phyloP scores from a whole-genome alignment of 177 flowering plant genomes.

The Vitis hybrid region DNA sequence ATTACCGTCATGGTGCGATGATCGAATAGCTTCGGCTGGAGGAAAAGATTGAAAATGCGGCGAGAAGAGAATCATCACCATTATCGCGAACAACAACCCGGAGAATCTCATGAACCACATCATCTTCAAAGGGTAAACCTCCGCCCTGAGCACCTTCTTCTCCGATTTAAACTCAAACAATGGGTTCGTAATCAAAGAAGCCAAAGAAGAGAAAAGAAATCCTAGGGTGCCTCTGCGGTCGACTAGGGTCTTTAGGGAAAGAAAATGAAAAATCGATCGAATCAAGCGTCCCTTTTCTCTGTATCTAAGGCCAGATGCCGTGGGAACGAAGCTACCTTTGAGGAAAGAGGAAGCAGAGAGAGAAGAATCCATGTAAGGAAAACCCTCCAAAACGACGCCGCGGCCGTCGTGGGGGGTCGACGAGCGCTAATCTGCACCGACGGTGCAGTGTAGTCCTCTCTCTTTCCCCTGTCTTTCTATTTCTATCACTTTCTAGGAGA shows the following conservation, averaged over 20 bases:
- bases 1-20: slow-evolving; percentile 39
- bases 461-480: not conserved
- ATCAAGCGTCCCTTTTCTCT: slow-evolving; percentile 1
- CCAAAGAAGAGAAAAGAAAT: slow-evolving; percentile 24
- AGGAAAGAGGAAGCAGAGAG: slow-evolving; percentile 6
- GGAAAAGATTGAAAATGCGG: slow-evolving; percentile 83
- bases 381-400: slow-evolving; percentile 1
- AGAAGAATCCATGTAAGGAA: slow-evolving; percentile 14
- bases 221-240: slow-evolving; percentile 46
- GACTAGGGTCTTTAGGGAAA: slow-evolving; percentile 36
- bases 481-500: slow-evolving; percentile 2
- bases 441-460: slow-evolving; percentile 6
- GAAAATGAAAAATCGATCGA: not conserved
- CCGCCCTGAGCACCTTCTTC: slow-evolving; percentile 29
- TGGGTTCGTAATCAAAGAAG: slow-evolving; percentile 21
- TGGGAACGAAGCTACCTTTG: slow-evolving; percentile 41
- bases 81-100: slow-evolving; percentile 66
- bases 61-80: slow-evolving; percentile 68
- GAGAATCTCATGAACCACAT: slow-evolving; percentile 70
- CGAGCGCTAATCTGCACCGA: slow-evolving; percentile 28
- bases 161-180: slow-evolving; percentile 36
- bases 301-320: slow-evolving; percentile 30
- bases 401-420: too few relatives aligned
- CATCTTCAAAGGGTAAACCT: slow-evolving; percentile 40
- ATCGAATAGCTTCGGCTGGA: slow-evolving; percentile 90